A percentile compares a stretch with the other conserved stretches of the same genome.
Conservation (phyloP, 192 early-diverging fungal genomes). For the Mortierella hygrophila region DNA sequence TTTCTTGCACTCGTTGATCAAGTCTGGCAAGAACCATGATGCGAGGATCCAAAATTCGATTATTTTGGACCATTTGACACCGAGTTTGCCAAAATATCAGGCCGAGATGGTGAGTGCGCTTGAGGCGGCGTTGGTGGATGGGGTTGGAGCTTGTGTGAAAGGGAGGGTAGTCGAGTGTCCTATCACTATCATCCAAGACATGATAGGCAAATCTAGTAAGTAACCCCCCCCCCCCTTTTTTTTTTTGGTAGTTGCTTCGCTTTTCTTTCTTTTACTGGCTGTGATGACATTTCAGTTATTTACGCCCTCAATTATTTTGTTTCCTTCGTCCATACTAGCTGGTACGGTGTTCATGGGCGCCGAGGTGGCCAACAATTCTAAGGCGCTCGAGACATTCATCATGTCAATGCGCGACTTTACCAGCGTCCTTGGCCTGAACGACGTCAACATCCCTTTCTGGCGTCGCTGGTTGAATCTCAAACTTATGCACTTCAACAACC, state of each 20-base stretch:
- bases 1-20: constrained; percentile 16
- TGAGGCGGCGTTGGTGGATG: constrained; percentile 22
- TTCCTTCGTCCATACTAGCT: constrained; percentile 10
- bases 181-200: neutral
- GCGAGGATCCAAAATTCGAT: constrained; percentile 25
- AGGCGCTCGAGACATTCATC: constrained; percentile 40
- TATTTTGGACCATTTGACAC: constrained; percentile 41
- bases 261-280: no score
- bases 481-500: constrained; percentile 22
- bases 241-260: neutral
- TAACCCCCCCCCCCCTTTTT: neutral
- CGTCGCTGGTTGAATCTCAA: constrained; percentile 11
- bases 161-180: neutral
- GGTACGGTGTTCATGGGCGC: constrained; percentile 35
- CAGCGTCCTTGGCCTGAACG: neutral
- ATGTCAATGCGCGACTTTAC: constrained; percentile 32
- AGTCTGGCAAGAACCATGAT: constrained; percentile 21
- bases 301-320: neutral
- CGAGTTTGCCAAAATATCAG: constrained; percentile 34
- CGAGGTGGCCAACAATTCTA: constrained; percentile 23
- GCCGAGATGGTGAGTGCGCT: constrained; percentile 18
- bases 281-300: neutral
- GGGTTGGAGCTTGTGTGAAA: neutral
- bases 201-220: neutral
- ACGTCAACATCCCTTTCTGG: constrained; percentile 8